Evolutionary conservation across 108 stramenopile genomes (phyloP).

Genomic region (Skeletonema grethae): DNA sequence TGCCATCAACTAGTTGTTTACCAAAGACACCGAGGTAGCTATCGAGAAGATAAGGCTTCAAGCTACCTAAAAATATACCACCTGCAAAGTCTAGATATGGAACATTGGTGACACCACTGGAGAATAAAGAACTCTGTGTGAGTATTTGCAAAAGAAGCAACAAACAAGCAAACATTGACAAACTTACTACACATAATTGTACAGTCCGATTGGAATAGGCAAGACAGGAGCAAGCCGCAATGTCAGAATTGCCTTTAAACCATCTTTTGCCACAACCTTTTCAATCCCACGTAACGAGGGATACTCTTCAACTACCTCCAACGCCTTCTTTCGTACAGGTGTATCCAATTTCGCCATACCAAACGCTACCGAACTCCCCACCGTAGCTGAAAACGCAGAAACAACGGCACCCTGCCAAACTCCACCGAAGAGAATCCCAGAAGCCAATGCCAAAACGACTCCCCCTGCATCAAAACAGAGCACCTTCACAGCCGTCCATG

Average conservation of each 20-base stretch:
- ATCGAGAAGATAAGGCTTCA: slow-evolving; percentile 94
- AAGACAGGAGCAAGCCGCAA: slow-evolving; percentile 90
- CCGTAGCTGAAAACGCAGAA: slow-evolving; percentile 78
- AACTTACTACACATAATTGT: slow-evolving; percentile 88
- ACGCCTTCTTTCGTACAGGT: slow-evolving; percentile 74
- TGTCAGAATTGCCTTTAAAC: slow-evolving; percentile 91
- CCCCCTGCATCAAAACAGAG: slow-evolving; percentile 85
- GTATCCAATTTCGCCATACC: slow-evolving; percentile 75
- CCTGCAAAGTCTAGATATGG: slow-evolving; percentile 77
- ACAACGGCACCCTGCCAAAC: slow-evolving; percentile 86
- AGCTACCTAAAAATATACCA: slow-evolving; percentile 88
- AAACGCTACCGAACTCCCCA: slow-evolving; percentile 88
- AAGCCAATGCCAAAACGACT: slow-evolving; percentile 78
- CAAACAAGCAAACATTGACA: no score
- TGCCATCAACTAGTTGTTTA: slow-evolving; percentile 75
- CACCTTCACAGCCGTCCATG: slow-evolving; percentile 83
- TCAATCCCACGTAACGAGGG: slow-evolving; percentile 89
- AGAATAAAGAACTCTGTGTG: no score
- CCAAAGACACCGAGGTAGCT: slow-evolving; percentile 88
- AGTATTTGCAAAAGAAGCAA: no score
- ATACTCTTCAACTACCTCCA: slow-evolving; percentile 77
- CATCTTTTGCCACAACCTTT: slow-evolving; percentile 89
- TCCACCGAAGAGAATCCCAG: slow-evolving; percentile 92
- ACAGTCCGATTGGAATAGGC: slow-evolving; percentile 92
- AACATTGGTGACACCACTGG: slow-evolving; percentile 75